Evolutionary conservation across 2,329 filamentous ascomycete genomes (phyloP).

Genomic region (Fusarium clavum): DNA sequence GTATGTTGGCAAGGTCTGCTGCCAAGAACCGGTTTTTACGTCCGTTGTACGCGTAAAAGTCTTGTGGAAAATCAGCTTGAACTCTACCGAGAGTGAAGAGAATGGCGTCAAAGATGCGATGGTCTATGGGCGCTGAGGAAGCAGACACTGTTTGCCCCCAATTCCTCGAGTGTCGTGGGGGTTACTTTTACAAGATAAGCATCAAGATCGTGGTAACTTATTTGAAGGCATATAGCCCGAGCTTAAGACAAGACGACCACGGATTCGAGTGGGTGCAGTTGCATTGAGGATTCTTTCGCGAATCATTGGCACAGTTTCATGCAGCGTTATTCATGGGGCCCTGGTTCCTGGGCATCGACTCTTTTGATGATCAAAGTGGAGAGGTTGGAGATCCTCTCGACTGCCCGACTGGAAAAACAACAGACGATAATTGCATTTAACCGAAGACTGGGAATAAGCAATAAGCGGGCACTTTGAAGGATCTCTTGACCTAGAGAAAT

Average conservation of each 20-base stretch:
- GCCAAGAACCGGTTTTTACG: neutral
- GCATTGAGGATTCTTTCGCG: neutral
- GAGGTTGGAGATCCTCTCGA: neutral
- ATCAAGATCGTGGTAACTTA: conserved; percentile 21
- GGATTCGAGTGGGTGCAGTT: neutral
- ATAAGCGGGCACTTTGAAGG: neutral
- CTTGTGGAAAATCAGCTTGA: neutral
- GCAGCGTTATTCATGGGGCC: conserved; percentile 1
- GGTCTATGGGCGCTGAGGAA: neutral
- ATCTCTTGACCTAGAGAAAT: neutral
- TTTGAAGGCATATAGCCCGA: conserved; percentile 20
- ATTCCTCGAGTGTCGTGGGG: neutral
- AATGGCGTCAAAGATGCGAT: neutral
- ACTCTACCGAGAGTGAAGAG: neutral
- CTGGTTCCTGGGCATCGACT: conserved; percentile 4
- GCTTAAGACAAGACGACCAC: neutral
- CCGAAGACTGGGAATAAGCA: conserved; percentile 5
- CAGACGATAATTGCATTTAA: conserved; percentile 2
- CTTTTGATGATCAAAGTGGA: neutral
- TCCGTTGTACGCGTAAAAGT: neutral
- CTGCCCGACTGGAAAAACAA: neutral
- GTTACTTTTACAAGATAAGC: conserved; percentile 6
- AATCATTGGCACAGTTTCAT: conserved; percentile 12
- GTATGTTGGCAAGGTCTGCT: neutral
- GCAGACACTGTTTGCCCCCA: neutral